Evolutionary conservation across 805 yeast species (phyloP).

Genomic region (Yamadazyma ubonensis): DNA sequence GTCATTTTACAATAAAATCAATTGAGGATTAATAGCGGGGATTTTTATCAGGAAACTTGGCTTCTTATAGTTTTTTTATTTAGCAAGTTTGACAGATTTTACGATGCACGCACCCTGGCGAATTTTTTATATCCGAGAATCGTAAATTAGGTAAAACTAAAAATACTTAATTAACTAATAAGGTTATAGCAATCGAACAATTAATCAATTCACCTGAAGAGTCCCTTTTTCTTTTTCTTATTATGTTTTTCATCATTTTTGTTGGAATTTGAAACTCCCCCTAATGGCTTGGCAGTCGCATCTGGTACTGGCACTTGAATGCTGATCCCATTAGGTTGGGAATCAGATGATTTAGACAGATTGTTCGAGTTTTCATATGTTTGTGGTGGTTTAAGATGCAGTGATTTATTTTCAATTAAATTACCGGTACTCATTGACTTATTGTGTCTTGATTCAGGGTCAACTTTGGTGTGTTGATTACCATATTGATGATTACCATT

Average conservation of each 20-base stretch:
- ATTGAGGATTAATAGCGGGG: neutral
- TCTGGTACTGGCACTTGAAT: constrained; percentile 17
- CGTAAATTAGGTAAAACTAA: neutral
- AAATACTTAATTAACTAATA: neutral
- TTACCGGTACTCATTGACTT: constrained; percentile 17
- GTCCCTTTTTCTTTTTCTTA: constrained; percentile 26
- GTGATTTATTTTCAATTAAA: constrained; percentile 14
- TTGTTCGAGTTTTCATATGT: constrained; percentile 11
- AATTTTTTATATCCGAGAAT: neutral
- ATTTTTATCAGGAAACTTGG: neutral
- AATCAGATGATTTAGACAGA: constrained; percentile 19
- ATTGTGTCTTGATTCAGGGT: constrained; percentile 8
- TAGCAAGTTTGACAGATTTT: constrained; percentile 4
- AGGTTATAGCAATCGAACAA: neutral
- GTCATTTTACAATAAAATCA: constrained; percentile 32
- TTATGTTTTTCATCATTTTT: constrained; percentile 14
- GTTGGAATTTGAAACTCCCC: constrained; percentile 22
- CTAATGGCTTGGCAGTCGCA: constrained; percentile 29
- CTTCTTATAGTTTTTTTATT: too few species aligned
- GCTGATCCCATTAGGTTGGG: constrained; percentile 17
- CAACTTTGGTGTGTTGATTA: neutral
- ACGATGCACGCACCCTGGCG: neutral
- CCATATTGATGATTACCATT: constrained; percentile 9
- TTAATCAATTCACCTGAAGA: constrained; percentile 19
- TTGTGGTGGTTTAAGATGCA: constrained; percentile 23